Evolutionary conservation across 2,329 filamentous ascomycete species (phyloP).

Genomic region (Neofusicoccum cordaticola): DNA sequence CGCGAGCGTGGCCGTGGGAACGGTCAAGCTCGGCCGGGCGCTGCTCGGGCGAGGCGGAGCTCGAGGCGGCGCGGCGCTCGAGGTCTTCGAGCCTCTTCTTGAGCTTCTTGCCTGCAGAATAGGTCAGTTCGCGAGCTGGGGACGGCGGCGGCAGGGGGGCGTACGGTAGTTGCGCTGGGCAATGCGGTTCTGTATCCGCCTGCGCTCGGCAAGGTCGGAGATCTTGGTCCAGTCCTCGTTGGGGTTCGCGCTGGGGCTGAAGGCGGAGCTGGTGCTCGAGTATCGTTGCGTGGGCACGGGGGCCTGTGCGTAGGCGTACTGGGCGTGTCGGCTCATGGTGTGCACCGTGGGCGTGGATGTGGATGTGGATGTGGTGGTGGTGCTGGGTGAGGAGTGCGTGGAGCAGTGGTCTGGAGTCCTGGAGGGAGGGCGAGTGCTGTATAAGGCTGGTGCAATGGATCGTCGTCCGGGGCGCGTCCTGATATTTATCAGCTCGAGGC

Average conservation of each 20-base stretch:
- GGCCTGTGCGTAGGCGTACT: slow-evolving; percentile 43
- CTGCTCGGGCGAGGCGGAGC: slow-evolving; percentile 59
- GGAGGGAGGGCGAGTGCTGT: slow-evolving; percentile 14
- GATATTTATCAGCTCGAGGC: slow-evolving; percentile 28
- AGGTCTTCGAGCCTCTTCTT: slow-evolving; percentile 86
- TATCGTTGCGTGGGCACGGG: slow-evolving; percentile 57
- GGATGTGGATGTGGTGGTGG: slow-evolving; percentile 16
- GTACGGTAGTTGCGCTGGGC: slow-evolving; percentile 95
- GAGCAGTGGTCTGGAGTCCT: slow-evolving; percentile 10
- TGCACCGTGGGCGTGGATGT: not conserved
- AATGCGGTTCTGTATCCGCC: slow-evolving; percentile 95
- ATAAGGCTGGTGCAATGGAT: slow-evolving; percentile 16
- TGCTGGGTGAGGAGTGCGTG: not conserved
- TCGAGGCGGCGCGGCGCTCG: slow-evolving; percentile 70
- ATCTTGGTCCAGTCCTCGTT: slow-evolving; percentile 99
- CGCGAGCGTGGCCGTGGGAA: slow-evolving; percentile 34
- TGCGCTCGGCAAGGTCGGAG: slow-evolving; percentile 89
- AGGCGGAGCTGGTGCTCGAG: slow-evolving; percentile 86
- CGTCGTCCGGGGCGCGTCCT: slow-evolving; percentile 23
- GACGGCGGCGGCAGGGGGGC: slow-evolving; percentile 34
- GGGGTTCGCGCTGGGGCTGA: slow-evolving; percentile 88
- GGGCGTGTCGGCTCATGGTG: slow-evolving; percentile 45
- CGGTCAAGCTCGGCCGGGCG: slow-evolving; percentile 53
- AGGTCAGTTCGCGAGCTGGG: not conserved
- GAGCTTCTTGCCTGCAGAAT: slow-evolving; percentile 74